Percentiles rank a stretch among this genome's conserved stretches.
Evolutionary conservation across 2,329 filamentous ascomycete genomes (phyloP).

Genomic region (Ploettnerulaceae sp.): DNA sequence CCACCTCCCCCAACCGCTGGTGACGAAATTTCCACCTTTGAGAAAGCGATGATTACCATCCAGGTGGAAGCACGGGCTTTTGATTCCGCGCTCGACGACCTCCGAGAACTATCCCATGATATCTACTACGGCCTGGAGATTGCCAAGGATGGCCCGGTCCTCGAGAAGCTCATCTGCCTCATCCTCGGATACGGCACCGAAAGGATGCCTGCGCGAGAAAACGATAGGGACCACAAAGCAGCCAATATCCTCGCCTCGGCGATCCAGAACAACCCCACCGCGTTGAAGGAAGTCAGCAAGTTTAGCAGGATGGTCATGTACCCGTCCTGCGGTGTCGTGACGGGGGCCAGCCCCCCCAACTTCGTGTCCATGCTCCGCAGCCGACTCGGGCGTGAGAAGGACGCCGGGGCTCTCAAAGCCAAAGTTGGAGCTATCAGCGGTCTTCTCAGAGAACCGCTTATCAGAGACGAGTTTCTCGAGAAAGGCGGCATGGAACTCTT

Average conservation of each 20-base stretch:
- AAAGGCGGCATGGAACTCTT: slow-evolving; percentile 50
- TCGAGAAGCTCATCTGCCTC: slow-evolving; percentile 54
- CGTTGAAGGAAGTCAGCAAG: slow-evolving; percentile 47
- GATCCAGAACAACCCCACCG: slow-evolving; percentile 61
- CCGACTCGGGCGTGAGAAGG: slow-evolving; percentile 23
- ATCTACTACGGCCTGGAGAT: slow-evolving; percentile 65
- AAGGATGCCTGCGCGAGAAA: slow-evolving; percentile 20
- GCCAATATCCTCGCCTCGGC: slow-evolving; percentile 53
- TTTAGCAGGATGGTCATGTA: slow-evolving; percentile 39
- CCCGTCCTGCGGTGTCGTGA: slow-evolving; percentile 22
- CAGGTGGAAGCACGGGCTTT: slow-evolving; percentile 38
- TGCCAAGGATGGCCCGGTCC: slow-evolving; percentile 48
- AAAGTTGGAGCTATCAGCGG: slow-evolving; percentile 49
- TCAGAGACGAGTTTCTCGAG: slow-evolving; percentile 52
- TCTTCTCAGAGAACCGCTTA: slow-evolving; percentile 48
- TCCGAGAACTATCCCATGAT: slow-evolving; percentile 63
- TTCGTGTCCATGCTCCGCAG: slow-evolving; percentile 28
- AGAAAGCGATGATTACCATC: slow-evolving; percentile 45
- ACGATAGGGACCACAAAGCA: slow-evolving; percentile 38
- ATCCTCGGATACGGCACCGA: slow-evolving; percentile 35
- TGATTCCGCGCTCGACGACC: slow-evolving; percentile 42
- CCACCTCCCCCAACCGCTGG: slow-evolving; percentile 40
- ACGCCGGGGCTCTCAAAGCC: slow-evolving; percentile 31
- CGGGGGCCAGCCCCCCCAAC: slow-evolving; percentile 4
- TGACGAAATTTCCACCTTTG: slow-evolving; percentile 43